Base-by-base conservation (phyloP, 495 filamentous ascomycete genomes). In the Penicillium lagena region DNA sequence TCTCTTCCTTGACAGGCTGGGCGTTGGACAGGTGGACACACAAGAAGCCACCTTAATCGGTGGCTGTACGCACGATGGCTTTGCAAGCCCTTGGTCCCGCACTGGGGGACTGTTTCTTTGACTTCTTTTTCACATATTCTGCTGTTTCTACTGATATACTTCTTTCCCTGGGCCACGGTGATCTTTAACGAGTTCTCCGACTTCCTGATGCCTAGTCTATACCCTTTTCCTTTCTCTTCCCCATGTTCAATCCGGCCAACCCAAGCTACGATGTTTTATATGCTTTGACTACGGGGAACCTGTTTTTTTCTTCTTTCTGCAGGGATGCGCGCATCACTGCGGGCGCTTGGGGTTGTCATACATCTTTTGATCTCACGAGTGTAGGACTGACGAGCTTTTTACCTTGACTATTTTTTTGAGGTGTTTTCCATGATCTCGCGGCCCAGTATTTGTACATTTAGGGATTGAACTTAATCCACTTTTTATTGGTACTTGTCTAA, bases 101-200 rank as follows among this genome's bases (percentile, higher is more conserved):
- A 22, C 22, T 6, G 22, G 22, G 22, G 22, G 22, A 22, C 22
- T 22, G 22, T 22, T 22, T 35, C 29, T 42, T 40, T 12, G 27
- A 31, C 32, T 27, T 13, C 41, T 41, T 46, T 35, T 9, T 47
- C 44, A 14, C 12, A 34, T 34, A 3, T 7, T 36, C 13, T 42
- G 12, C 37, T 46, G 44, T 41, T 22, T 45, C 22, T 45, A 47
- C 35, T 22, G 39, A 46, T 42, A 42, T 45, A 49, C 50, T 33
- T 22, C 39, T 48, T 51, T 46, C 35, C 35, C 46, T 39, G 43
- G 56, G 45, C 43, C 36, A 46, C 50, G 52, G 49, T 41, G 47
- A 33, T 43, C 22, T 44, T 48, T 59, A 42, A 59, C 41, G 55
- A 52, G 49, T 51, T 48, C 35, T 45, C 53, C 49, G 53, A 59